These are phyloP conservation scores for Sphenostylis stenocarpa DNA, from an alignment of 306 rosid genomes.

Conservation along the genomic window DNA sequence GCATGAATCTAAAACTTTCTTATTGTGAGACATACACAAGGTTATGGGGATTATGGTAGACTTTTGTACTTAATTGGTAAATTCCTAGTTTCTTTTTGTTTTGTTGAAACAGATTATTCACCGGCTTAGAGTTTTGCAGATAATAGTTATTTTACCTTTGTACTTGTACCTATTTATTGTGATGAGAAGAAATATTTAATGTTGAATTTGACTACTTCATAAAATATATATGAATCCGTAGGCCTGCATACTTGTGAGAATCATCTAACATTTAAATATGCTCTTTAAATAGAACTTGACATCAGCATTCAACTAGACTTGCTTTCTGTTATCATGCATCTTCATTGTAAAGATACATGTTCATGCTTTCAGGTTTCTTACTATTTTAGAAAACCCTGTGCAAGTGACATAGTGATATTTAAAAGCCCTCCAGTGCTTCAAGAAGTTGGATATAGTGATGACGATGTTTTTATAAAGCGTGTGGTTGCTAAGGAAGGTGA, in stretches of 20 bases:
- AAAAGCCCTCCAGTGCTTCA: conserved; percentile 97
- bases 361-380: conserved; percentile 73
- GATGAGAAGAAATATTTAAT: not conserved
- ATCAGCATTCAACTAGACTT: conserved; percentile 15
- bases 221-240: not conserved
- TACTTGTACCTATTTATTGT: not conserved
- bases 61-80: not conserved
- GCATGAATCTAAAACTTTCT: conserved; percentile 4
- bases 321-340: not conserved
- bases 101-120: conserved; percentile 1
- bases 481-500: conserved; percentile 93
- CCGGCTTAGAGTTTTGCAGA: not conserved
- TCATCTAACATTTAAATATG: not conserved
- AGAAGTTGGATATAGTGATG: conserved; percentile 88
- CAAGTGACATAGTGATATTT: conserved; percentile 88
- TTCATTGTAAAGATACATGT: conserved; percentile 15
- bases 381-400: conserved; percentile 91
- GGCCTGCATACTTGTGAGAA: not conserved
- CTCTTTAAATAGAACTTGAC: conserved; percentile 3
- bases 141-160: not conserved
- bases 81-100: not conserved
- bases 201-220: not conserved
- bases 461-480: conserved; percentile 93
- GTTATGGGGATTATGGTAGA: not conserved
- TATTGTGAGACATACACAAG: not conserved